Evolutionary conservation across 257 asterid genomes (phyloP), one percentile per base, ranked within the genome.

Genomic region (Solanum tacnaense): DNA sequence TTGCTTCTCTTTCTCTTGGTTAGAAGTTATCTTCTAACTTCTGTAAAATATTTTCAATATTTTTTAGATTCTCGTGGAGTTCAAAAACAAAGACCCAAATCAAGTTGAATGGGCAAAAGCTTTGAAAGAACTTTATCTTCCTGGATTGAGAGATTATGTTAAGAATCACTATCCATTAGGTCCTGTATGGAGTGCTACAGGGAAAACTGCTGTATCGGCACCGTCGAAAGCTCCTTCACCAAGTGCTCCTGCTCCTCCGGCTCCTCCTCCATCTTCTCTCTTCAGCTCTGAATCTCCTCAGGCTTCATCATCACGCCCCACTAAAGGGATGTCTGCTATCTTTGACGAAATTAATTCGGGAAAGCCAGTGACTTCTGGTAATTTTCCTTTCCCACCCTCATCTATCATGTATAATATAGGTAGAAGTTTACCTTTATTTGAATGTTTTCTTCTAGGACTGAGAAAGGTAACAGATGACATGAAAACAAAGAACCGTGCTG

Each of bases 101-200:
- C 99, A 96, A 86, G 98, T 95, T 62, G 98, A 96, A 89, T 97
- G 99, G 99, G 99, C 98, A 89, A 97, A 93, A 91, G 96, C 99
- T 76, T 87, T 97, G 88, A 97, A 97, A 91, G 99, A 96, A 91
- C 96, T 97, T 32, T 97, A 96, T 90, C 46, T 96, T 41, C 98
- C 99, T 18, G 99, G 99, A 75, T 92, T 97, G 91, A 94, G 99
- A 91, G 99, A 96, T 90, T 97, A 94, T 73, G 98, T 97, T 89
- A 97, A 95, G 93, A 85, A 91, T 87, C 96, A 95, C 87, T 94
- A 94, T 90, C 99, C 99, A 25, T 90, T 97, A 90, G 99, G 99
- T 38, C 99, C 98, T 87, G 98, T 95, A 68, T 97, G 99, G 99
- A 94, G 93, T 90, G 93, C 96, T 83, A 92, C 95, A 20, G 98